Conservation (phyloP, 1,284 basidiomycete species). For the Sporisorium exsertum region DNA sequence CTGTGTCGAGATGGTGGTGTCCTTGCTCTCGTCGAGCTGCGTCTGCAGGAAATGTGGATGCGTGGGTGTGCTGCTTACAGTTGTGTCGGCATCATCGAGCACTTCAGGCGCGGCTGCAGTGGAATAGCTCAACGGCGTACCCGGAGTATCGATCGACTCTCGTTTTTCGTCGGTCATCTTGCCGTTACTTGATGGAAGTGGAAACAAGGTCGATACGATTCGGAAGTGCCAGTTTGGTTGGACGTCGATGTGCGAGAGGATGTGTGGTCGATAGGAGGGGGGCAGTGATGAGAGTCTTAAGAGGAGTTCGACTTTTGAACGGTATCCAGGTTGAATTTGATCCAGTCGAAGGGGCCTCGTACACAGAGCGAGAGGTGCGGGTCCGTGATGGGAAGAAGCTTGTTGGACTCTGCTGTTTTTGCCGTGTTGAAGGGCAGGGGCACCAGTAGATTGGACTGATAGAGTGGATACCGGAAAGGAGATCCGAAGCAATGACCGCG, state of each 20-base stretch:
- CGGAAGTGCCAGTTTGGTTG: not conserved
- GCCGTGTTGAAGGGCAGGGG: not conserved
- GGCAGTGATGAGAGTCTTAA: not conserved
- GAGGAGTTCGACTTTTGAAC: not conserved
- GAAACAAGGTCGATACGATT: not conserved
- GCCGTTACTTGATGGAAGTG: too few species aligned
- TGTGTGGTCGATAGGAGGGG: not conserved
- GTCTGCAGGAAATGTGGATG: not conserved
- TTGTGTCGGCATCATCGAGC: not conserved
- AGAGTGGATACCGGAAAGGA: not conserved
- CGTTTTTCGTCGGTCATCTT: slow-evolving; percentile 6
- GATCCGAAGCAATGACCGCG: not conserved
- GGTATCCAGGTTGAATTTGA: not conserved
- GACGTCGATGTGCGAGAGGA: not conserved
- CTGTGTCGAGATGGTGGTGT: not conserved
- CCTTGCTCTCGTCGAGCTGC: not conserved
- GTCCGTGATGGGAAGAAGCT: not conserved
- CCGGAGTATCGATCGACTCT: slow-evolving; percentile 1
- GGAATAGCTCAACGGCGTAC: slow-evolving; percentile 1
- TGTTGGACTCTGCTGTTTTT: not conserved
- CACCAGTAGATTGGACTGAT: not conserved
- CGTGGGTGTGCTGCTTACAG: not conserved
- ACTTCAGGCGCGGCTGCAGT: not conserved
- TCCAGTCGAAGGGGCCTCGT: slow-evolving; percentile 4
- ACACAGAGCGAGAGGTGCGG: not conserved